These are phyloP conservation scores for Clonostachys byssicola DNA, from an alignment of 2,329 filamentous ascomycete species.

Conservation along the genomic window DNA sequence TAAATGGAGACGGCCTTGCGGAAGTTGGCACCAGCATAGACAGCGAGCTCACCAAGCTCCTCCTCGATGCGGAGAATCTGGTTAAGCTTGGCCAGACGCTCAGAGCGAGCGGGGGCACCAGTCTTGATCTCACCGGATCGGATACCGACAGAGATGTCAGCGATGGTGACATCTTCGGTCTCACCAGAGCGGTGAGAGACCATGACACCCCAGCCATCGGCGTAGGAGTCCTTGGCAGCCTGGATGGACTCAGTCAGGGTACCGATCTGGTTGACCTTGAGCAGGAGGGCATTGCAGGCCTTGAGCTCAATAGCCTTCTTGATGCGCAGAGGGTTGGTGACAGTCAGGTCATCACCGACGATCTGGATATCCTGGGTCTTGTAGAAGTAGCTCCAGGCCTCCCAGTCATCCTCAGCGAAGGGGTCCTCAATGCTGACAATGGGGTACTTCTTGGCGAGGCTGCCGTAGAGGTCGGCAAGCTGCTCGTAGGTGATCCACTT, in stretches of 20 bases:
- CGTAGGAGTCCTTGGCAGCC: constrained; percentile 97
- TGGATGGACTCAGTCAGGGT: constrained; percentile 98
- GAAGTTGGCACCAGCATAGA: constrained; percentile 93
- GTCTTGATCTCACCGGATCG: constrained; percentile 98
- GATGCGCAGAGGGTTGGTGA: constrained; percentile 98
- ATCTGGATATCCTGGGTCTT: constrained; percentile 99
- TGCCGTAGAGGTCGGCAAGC: constrained; percentile 87
- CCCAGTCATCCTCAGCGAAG: constrained; percentile 99
- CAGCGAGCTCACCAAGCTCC: constrained; percentile 86
- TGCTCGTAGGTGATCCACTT: constrained; percentile 99
- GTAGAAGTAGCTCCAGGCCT: constrained; percentile 99
- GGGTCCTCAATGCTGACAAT: constrained; percentile 99
- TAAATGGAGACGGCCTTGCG: constrained; percentile 86
- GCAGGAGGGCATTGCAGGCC: constrained; percentile 94
- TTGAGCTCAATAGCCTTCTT: constrained; percentile 99
- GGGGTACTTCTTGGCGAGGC: constrained; percentile 89
- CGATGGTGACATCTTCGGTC: constrained; percentile 99
- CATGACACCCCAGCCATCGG: constrained; percentile 97
- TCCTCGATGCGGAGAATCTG: constrained; percentile 99
- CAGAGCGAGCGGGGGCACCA: constrained; percentile 90
- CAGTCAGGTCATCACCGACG: constrained; percentile 96
- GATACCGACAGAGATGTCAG: constrained; percentile 96
- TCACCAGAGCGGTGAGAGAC: constrained; percentile 98
- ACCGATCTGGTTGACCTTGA: constrained; percentile 99
- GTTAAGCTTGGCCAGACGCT: constrained; percentile 99